Base-by-base conservation (phyloP, 2,329 filamentous ascomycete genomes). In the Pseudocercospora vitis region DNA sequence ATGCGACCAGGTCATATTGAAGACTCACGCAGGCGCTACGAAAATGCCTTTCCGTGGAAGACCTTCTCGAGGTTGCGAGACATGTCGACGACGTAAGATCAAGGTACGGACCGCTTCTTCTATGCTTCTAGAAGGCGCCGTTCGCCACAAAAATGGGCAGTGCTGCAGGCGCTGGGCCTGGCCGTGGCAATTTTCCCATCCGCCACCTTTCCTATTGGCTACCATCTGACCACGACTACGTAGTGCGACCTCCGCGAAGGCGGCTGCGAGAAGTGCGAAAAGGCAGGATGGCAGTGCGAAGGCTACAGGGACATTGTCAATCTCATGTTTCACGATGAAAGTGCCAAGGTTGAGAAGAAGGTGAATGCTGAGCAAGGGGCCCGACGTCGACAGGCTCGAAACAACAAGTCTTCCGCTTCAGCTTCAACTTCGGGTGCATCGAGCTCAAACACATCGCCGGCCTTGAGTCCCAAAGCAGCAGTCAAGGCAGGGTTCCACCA, bases 11-110 rank as follows among this genome's bases (percentile, higher is more conserved):
- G 37, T 24, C 19, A 19, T 19, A 23, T 40, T 16, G 16, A 19
- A 39, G 32, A 24, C 47, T 19, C 32, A 19, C 19, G 19, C 31
- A 8, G n/a, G 8, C 14, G 16, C 29, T 14, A 24, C 12, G 12
- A 40, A 19, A n/a, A 58, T 58, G 56, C 52, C 56, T 45, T 58
- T 55, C 35, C 49, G 56, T 12, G 52, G 52, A 24, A 53, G 49
- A 32, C 56, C 56, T 18, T 58, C 56, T 12, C 35, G 39, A 21
- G 56, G 56, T 21, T 62, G 60, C 53, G 56, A 59, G 45, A 58
- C 58, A 26, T 62, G 60, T 52, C 47, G 60, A 23, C 47, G 52
- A 37, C 53, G 58, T 21, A 62, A 61, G 60, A 60, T 58, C 33
- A 62, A 62, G 52, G 60, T 61, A 49, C 48, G 56, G 45, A 29